Percentiles rank a stretch among this genome's conserved stretches.
phyloP scores from a whole-genome alignment of 2,329 filamentous ascomycete species.

The Ophiostoma angusticollis region DNA sequence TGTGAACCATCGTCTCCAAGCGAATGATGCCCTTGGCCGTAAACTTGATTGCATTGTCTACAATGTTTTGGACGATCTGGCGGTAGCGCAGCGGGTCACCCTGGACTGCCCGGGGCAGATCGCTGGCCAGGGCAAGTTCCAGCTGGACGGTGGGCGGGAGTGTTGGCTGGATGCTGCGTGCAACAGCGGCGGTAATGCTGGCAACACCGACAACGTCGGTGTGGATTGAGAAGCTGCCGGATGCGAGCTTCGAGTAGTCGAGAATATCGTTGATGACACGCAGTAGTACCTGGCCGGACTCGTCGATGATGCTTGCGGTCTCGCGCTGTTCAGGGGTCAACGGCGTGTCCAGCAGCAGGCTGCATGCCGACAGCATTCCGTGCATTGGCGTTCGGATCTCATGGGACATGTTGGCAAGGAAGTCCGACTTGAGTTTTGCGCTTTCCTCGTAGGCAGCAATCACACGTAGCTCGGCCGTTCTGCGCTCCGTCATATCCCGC shows the following conservation, averaged over 20 bases:
- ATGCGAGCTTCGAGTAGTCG: conserved; percentile 52
- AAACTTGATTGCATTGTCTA: conserved; percentile 50
- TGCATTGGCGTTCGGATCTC: conserved; percentile 55
- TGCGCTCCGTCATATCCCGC: conserved; percentile 42
- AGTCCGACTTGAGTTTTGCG: conserved; percentile 49
- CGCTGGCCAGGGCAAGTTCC: conserved; percentile 28
- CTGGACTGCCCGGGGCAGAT: conserved; percentile 35
- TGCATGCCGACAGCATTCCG: conserved; percentile 46
- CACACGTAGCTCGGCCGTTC: conserved; percentile 39
- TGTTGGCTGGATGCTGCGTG: conserved; percentile 34
- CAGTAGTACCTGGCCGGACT: conserved; percentile 44
- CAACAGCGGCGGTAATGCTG: conserved; percentile 33
- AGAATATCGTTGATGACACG: conserved; percentile 53
- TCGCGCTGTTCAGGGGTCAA: conserved; percentile 43
- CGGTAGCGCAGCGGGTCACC: conserved; percentile 48
- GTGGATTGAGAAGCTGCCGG: conserved; percentile 44
- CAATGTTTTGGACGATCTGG: conserved; percentile 49
- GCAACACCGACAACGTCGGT: conserved; percentile 37
- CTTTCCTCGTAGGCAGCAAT: conserved; percentile 48
- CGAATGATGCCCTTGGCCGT: conserved; percentile 41
- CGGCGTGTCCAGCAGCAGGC: conserved; percentile 40
- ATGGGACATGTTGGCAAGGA: conserved; percentile 51
- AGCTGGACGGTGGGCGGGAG: conserved; percentile 34
- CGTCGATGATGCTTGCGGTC: conserved; percentile 42
- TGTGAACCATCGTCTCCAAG: conserved; percentile 27